Evolutionary conservation across 495 filamentous ascomycete genomes (phyloP), one percentile per base, ranked within the genome.

Genomic region (Penicillium salamii): DNA sequence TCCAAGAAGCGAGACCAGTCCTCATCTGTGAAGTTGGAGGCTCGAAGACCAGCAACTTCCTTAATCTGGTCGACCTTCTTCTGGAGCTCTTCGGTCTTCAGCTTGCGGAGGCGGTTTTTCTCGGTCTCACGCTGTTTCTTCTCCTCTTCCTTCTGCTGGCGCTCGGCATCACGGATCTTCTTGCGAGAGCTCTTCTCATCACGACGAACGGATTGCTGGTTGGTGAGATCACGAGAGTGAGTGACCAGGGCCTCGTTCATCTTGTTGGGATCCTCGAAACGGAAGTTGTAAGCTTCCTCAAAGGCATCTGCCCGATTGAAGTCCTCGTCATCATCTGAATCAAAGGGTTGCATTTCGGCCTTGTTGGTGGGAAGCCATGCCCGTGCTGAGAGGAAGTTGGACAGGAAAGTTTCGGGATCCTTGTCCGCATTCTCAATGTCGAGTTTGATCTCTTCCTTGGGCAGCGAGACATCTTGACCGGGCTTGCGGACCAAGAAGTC

Each of bases 271-370:
- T 98, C 87, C 60, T 98, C 93, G 58, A 98, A 98, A 19, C 93
- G 87, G 67, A 96, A 74, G 67, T 98, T 98, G 72, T 95, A 98
- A n/a, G 90, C 91, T 45, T 86, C 79, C 65, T 98, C 93, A 55
- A 90, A 91, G 21, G 81, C 80, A 20, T 98, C 93, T 28, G 92
- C 91, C 20, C 83, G 78, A 12, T 82, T 75, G 40, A 91, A 86
- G 23, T 91, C 87, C 42, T 92, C 88, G 17, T 87, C 88, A 45
- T 97, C 93, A 55, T 98, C 93, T 0, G 90, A 95, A 49, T 97
- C 90, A 44, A 98, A 86, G 7, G 90, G 86, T 41, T 87, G 72
- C 56, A 84, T 87, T 8, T 70, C 68, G 20, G 80, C 74, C 18
- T 63, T 71, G 14, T 66, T 78, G 8, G 80, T 75, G 7, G 88